Evolutionary conservation across 2,329 filamentous ascomycete genomes (phyloP).

Genomic region (Alternaria metachromatica): DNA sequence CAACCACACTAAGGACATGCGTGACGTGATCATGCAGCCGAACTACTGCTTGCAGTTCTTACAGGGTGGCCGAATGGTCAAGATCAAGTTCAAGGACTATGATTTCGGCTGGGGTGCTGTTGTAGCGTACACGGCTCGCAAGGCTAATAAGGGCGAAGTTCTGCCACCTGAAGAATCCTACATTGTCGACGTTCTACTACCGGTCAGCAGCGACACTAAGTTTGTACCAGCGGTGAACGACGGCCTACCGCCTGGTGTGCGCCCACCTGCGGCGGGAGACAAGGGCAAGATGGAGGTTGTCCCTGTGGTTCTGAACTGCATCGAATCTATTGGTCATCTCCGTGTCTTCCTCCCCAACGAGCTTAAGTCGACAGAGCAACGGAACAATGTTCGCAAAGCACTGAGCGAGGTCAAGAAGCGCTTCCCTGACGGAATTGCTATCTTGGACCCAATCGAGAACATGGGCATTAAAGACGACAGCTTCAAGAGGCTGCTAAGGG

Average conservation of each 20-base stretch:
- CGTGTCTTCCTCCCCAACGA: slow-evolving; percentile 84
- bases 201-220: slow-evolving; percentile 62
- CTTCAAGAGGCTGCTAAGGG: slow-evolving; percentile 85
- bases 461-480: slow-evolving; percentile 93
- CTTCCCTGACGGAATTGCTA: slow-evolving; percentile 89
- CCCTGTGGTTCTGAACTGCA: slow-evolving; percentile 82
- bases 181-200: slow-evolving; percentile 81
- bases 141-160: slow-evolving; percentile 68
- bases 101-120: slow-evolving; percentile 97
- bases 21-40: slow-evolving; percentile 88
- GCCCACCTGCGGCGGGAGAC: slow-evolving; percentile 67
- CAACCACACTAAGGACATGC: slow-evolving; percentile 85
- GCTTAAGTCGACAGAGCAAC: slow-evolving; percentile 70
- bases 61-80: slow-evolving; percentile 84
- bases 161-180: slow-evolving; percentile 79
- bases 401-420: slow-evolving; percentile 81
- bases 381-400: slow-evolving; percentile 70
- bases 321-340: slow-evolving; percentile 84
- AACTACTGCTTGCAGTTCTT: slow-evolving; percentile 85
- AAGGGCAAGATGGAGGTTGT: slow-evolving; percentile 79
- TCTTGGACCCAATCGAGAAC: slow-evolving; percentile 92
- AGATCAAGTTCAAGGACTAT: slow-evolving; percentile 77
- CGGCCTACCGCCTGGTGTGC: slow-evolving; percentile 69
- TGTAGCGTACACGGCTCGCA: slow-evolving; percentile 73
- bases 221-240: slow-evolving; percentile 66